A percentile compares a stretch with the other conserved stretches of the same genome.
Conservation (phyloP, 1,284 basidiomycete species). For the Apiotrichum laibachii region DNA sequence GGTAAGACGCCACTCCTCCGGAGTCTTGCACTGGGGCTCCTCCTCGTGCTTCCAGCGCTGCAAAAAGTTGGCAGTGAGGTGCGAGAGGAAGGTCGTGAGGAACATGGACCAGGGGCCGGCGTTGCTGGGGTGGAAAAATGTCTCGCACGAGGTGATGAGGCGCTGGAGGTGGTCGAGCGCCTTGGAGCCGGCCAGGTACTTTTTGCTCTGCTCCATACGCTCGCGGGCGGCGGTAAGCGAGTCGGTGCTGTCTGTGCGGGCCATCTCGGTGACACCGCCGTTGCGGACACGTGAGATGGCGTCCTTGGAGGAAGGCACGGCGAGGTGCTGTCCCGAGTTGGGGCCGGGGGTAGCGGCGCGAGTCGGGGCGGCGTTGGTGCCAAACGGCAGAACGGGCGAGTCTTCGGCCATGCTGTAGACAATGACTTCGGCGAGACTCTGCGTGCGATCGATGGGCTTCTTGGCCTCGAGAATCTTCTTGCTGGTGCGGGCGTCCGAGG, state of each 20-base stretch:
- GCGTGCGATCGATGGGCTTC: constrained; percentile 66
- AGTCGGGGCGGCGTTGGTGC: constrained; percentile 43
- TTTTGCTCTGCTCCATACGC: constrained; percentile 42
- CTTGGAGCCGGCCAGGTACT: constrained; percentile 78
- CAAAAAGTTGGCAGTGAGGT: constrained; percentile 78
- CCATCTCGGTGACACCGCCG: constrained; percentile 39
- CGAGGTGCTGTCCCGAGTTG: constrained; percentile 6
- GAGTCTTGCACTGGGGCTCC: constrained; percentile 73
- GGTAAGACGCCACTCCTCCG: constrained; percentile 69
- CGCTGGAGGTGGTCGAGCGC: constrained; percentile 86
- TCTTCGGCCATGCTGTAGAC: constrained; percentile 91
- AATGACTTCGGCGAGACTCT: constrained; percentile 80
- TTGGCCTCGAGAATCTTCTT: constrained; percentile 72
- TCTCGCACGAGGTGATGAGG: constrained; percentile 88
- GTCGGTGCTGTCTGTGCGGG: constrained; percentile 50
- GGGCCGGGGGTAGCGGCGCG: constrained; percentile 56
- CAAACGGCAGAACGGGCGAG: constrained; percentile 55
- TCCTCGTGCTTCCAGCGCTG: constrained; percentile 83
- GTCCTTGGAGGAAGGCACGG: constrained; percentile 1
- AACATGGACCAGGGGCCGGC: constrained; percentile 53
- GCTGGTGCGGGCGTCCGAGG: constrained; percentile 58
- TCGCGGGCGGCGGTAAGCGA: constrained; percentile 44
- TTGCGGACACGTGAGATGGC: constrained; percentile 32
- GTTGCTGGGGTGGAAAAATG: constrained; percentile 55
- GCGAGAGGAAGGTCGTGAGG: constrained; percentile 72